These are phyloP conservation scores for Dryas drummondii DNA, from an alignment of 306 rosid species.

Conservation along the genomic window DNA sequence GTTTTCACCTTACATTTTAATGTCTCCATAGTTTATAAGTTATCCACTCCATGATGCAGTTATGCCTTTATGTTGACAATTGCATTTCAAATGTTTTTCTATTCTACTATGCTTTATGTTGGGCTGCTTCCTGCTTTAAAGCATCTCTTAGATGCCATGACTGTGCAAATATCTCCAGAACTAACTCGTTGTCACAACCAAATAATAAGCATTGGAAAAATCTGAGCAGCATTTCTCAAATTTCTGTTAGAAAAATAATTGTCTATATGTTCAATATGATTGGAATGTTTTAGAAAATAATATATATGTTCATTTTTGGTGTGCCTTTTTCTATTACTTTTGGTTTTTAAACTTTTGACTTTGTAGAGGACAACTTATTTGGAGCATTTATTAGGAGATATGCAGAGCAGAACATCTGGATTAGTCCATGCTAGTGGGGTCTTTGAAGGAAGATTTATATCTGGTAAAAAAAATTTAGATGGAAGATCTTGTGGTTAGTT, in stretches of 20 bases:
- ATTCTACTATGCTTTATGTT: background rate
- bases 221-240: background rate
- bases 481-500: conserved; percentile 15
- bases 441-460: conserved; percentile 39
- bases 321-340: conserved; percentile 8
- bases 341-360: conserved; percentile 26
- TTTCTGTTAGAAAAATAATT: background rate
- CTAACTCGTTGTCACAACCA: too few relatives aligned
- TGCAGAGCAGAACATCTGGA: conserved; percentile 40
- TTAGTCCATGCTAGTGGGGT: conserved; percentile 23
- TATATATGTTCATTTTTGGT: background rate
- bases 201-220: too few relatives aligned
- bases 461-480: conserved; percentile 40
- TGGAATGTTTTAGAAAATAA: background rate
- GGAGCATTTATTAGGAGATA: conserved; percentile 54
- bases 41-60: background rate
- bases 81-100: background rate
- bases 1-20: background rate
- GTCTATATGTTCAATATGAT: background rate
- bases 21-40: background rate
- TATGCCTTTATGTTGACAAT: background rate
- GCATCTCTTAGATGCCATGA: background rate
- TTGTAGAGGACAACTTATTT: conserved; percentile 58
- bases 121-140: background rate
- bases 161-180: too few relatives aligned